phyloP scores from a whole-genome alignment of 139 green algal genomes.

The Coelastrella sp. region DNA sequence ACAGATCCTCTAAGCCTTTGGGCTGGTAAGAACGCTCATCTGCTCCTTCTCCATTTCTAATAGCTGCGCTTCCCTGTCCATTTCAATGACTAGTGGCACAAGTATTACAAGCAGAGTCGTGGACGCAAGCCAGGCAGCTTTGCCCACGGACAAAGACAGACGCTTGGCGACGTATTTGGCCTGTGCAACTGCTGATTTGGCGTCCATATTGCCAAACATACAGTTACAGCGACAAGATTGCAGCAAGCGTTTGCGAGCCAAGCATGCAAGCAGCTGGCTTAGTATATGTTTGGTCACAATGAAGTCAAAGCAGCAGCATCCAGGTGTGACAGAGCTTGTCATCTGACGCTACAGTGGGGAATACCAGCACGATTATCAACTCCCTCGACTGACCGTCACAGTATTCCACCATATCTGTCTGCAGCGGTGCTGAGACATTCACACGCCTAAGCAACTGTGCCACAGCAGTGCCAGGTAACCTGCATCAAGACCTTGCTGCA shows the following conservation, averaged over 20 bases:
- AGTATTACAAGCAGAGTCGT: constrained; percentile 91
- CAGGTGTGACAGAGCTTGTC: no score
- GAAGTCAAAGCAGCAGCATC: not conserved
- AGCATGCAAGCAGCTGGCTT: no score
- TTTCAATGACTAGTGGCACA: constrained; percentile 97
- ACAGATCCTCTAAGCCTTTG: constrained; percentile 27
- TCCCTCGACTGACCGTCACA: no score
- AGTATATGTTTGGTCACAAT: not conserved
- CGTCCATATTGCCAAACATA: not conserved
- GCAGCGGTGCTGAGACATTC: no score
- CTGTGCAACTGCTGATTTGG: not conserved
- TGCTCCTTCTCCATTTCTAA: constrained; percentile 87
- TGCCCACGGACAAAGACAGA: constrained; percentile 80
- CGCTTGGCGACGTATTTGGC: constrained; percentile 56
- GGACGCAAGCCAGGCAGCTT: constrained; percentile 92
- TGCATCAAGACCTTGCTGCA: no score
- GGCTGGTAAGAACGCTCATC: constrained; percentile 69
- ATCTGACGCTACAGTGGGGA: no score
- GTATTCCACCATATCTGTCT: no score
- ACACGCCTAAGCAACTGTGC: no score
- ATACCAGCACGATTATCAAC: no score
- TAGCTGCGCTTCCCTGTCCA: constrained; percentile 95
- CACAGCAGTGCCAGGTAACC: no score
- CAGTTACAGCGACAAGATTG: not conserved
- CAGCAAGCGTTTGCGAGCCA: no score